These are phyloP conservation scores for Cenchrus americanus DNA, from an alignment of 176 grass and related monocot species.

Conservation along the genomic window DNA sequence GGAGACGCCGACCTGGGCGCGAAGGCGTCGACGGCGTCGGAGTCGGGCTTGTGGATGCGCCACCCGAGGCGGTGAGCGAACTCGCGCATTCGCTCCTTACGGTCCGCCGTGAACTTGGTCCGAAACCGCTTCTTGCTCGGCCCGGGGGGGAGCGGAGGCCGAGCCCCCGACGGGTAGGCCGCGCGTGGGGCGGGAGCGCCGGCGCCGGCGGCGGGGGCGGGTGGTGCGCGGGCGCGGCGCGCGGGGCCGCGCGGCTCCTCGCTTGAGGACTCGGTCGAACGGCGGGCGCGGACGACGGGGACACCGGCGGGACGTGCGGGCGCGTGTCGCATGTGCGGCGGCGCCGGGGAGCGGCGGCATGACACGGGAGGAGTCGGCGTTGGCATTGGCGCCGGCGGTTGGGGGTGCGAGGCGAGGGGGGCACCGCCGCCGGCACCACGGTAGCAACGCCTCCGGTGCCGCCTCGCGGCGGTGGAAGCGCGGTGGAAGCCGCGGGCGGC, in stretches of 20 bases:
- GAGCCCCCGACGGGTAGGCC: slow-evolving; percentile 37
- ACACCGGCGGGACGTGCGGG: slow-evolving; percentile 5
- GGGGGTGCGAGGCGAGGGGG: slow-evolving; percentile 22
- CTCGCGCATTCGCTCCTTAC: slow-evolving; percentile 78
- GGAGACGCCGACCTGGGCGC: slow-evolving; percentile 64
- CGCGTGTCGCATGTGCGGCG: slow-evolving; percentile 57
- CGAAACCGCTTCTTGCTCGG: slow-evolving; percentile 75
- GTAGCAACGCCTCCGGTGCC: not conserved
- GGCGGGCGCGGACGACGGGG: slow-evolving; percentile 50
- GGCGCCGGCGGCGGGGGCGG: not conserved
- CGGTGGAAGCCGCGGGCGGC: slow-evolving; percentile 94
- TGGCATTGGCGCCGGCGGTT: not conserved
- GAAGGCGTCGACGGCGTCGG: slow-evolving; percentile 62
- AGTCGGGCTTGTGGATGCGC: slow-evolving; percentile 84
- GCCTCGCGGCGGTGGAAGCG: slow-evolving; percentile 88
- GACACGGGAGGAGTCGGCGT: slow-evolving; percentile 34
- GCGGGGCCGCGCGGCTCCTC: slow-evolving; percentile 56
- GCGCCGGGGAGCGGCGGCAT: slow-evolving; percentile 52
- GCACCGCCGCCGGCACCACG: not conserved
- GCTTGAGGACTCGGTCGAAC: slow-evolving; percentile 43
- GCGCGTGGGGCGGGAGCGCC: not conserved
- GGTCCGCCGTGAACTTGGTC: slow-evolving; percentile 90
- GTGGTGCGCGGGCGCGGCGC: not conserved
- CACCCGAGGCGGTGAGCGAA: slow-evolving; percentile 87
- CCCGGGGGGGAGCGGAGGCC: slow-evolving; percentile 46